Evolutionary conservation across 352 stramenopile species (phyloP).

Genomic region (Phytophthora fragariae): DNA sequence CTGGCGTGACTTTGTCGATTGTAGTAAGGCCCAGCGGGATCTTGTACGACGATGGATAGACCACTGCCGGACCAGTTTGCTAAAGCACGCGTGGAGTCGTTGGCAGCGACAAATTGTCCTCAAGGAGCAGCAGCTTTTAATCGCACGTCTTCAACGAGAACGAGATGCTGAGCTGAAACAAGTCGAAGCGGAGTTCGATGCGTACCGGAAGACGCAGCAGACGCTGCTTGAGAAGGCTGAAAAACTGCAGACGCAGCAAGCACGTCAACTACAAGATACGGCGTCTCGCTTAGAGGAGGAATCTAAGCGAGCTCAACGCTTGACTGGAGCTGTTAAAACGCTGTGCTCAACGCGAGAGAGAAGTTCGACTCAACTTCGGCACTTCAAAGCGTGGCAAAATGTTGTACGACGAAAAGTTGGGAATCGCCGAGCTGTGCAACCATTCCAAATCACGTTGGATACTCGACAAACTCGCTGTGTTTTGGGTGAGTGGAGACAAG

Average conservation of each 20-base stretch:
- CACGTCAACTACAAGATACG: slow-evolving; percentile 13
- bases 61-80: slow-evolving; percentile 12
- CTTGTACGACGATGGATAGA: slow-evolving; percentile 34
- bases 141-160: slow-evolving; percentile 23
- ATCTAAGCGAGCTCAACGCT: slow-evolving; percentile 24
- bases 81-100: slow-evolving; percentile 35
- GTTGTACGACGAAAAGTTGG: slow-evolving; percentile 6
- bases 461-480: slow-evolving; percentile 9
- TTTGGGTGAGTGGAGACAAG: slow-evolving; percentile 17
- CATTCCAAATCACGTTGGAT: slow-evolving; percentile 10
- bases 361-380: neutral
- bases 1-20: slow-evolving; percentile 35
- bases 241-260: slow-evolving; percentile 16
- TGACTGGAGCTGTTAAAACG: slow-evolving; percentile 14
- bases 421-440: slow-evolving; percentile 2
- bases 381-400: slow-evolving; percentile 32
- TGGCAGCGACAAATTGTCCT: slow-evolving; percentile 46
- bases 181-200: slow-evolving; percentile 24
- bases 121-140: slow-evolving; percentile 34
- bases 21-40: slow-evolving; percentile 31
- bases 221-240: slow-evolving; percentile 11
- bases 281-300: slow-evolving; percentile 15
- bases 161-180: slow-evolving; percentile 17
- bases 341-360: slow-evolving; percentile 24
- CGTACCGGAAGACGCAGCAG: slow-evolving; percentile 17